A percentile compares a stretch with the other conserved stretches of the same genome.
phyloP scores from a whole-genome alignment of 2,329 filamentous ascomycete species.

The Orbilia blumenaviensis region DNA sequence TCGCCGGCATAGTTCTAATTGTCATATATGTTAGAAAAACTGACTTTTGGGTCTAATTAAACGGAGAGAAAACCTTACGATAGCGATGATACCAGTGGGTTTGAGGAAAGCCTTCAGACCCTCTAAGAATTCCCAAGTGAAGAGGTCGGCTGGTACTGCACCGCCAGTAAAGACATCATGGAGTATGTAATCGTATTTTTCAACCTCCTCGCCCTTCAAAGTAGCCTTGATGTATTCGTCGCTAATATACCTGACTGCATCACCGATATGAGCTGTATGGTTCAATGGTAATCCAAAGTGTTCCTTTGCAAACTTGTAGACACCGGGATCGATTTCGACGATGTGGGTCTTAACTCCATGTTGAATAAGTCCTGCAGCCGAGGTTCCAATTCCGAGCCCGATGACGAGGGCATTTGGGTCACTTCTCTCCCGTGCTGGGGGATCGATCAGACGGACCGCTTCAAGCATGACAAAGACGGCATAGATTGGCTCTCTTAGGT shows the following conservation, averaged over 20 bases:
- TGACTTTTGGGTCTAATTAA: neutral
- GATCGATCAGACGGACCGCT: conserved; percentile 81
- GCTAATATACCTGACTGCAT: conserved; percentile 77
- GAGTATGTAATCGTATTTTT: conserved; percentile 85
- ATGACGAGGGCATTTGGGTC: conserved; percentile 84
- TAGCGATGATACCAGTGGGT: conserved; percentile 82
- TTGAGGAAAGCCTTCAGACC: conserved; percentile 76
- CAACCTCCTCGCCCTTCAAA: conserved; percentile 59
- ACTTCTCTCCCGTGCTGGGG: conserved; percentile 66
- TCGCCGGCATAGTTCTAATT: conserved; percentile 92
- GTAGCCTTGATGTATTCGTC: conserved; percentile 66
- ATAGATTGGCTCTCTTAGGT: conserved; percentile 85
- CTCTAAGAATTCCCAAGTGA: conserved; percentile 83
- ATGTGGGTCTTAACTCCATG: conserved; percentile 93
- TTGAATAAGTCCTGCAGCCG: conserved; percentile 82
- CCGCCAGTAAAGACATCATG: conserved; percentile 98
- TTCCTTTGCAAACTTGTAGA: conserved; percentile 81
- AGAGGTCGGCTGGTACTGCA: conserved; percentile 86
- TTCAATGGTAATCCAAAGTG: conserved; percentile 83
- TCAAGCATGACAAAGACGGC: conserved; percentile 96
- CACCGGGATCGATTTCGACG: conserved; percentile 90
- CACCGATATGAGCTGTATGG: conserved; percentile 80
- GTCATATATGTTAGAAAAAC: conserved; percentile 17
- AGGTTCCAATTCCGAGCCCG: conserved; percentile 91
- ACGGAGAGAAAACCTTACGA: conserved; percentile 68